phyloP scores from a whole-genome alignment of 2,329 filamentous ascomycete genomes.

The Achaetomium macrosporum region DNA sequence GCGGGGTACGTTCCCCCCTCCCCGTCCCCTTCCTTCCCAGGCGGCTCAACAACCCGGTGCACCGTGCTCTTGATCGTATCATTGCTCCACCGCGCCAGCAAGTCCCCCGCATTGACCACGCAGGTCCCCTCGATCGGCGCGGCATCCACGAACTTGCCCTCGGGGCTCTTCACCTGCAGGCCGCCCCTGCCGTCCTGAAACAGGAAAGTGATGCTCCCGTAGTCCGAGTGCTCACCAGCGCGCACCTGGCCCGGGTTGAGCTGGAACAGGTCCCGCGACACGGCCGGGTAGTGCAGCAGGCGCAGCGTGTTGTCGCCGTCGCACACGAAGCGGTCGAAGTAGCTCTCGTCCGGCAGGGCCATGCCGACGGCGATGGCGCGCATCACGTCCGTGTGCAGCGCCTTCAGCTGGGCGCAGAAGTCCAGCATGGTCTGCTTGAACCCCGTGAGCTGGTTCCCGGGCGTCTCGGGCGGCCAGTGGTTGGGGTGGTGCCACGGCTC shows the following conservation, averaged over 20 bases:
- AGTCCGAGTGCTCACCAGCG: slow-evolving; percentile 70
- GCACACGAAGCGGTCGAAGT: slow-evolving; percentile 72
- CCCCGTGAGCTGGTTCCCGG: slow-evolving; percentile 40
- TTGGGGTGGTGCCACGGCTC: slow-evolving; percentile 62
- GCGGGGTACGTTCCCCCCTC: slow-evolving; percentile 57
- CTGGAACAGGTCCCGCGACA: slow-evolving; percentile 59
- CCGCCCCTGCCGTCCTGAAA: slow-evolving; percentile 56
- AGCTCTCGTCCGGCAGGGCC: slow-evolving; percentile 56
- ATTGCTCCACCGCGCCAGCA: slow-evolving; percentile 84
- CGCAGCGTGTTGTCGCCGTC: slow-evolving; percentile 65
- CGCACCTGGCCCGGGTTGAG: slow-evolving; percentile 64
- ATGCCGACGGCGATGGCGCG: slow-evolving; percentile 77
- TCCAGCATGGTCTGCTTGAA: slow-evolving; percentile 68
- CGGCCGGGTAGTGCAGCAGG: slow-evolving; percentile 70
- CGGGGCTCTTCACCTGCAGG: slow-evolving; percentile 60
- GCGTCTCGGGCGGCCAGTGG: slow-evolving; percentile 60
- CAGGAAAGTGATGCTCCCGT: slow-evolving; percentile 55
- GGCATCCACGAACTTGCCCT: slow-evolving; percentile 73
- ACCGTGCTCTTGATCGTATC: slow-evolving; percentile 86
- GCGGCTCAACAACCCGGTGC: slow-evolving; percentile 85
- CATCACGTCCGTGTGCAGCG: slow-evolving; percentile 73
- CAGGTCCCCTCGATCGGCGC: slow-evolving; percentile 75
- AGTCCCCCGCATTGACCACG: slow-evolving; percentile 83
- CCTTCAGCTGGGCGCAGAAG: slow-evolving; percentile 71
- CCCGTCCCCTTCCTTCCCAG: slow-evolving; percentile 32